Evolutionary conservation across 106 monocot species (phyloP), one percentile per base, ranked within the genome.

Genomic region (Triglochin maritima): DNA sequence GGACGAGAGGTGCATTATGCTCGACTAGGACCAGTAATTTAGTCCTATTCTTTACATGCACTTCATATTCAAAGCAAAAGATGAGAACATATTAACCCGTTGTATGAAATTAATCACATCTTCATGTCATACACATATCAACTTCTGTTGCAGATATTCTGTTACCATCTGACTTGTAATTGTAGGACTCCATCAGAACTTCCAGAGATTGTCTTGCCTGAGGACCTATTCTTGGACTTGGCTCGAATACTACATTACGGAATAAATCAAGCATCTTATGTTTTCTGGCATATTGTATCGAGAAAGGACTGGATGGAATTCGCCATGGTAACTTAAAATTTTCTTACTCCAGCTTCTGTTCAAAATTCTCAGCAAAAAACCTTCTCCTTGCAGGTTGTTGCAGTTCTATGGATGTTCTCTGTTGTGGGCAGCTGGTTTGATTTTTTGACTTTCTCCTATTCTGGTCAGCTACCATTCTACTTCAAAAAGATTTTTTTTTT

Each of bases 151-250:
- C 29, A 29, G 29, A 29, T 29, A 29, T 29, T 29, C 29, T 29
- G 29, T 29, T 29, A 29, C 29, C 29, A 29, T 29, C 29, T 29
- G 29, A 29, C 29, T 29, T 29, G 29, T 29, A 29, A 29, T 29
- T 29, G 29, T 29, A 29, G 29, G 29, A 29, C 29, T 29, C 29
- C 29, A 29, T 29, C 29, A 29, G 29, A 29, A 29, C 29, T 83
- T 74, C 83, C 81, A 46, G 81, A 87, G 6, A 67, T 72, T 47
- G 59, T 79, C 45, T 71, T 88, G 67, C 63, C 84, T 17, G 83
- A 79, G 71, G 81, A 80, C 2, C 9, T 79, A n/a, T 77, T 75
- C 59, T 62, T 77, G 70, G 81, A 50, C 15, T 3, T 75, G 59
- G 69, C 77, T 66, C 73, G 71, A 12, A 50, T 44, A 9, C 56